Evolutionary conservation across 2,329 filamentous ascomycete species (phyloP), one percentile per base, ranked within the genome.

Genomic region (Cladosporium sp.): DNA sequence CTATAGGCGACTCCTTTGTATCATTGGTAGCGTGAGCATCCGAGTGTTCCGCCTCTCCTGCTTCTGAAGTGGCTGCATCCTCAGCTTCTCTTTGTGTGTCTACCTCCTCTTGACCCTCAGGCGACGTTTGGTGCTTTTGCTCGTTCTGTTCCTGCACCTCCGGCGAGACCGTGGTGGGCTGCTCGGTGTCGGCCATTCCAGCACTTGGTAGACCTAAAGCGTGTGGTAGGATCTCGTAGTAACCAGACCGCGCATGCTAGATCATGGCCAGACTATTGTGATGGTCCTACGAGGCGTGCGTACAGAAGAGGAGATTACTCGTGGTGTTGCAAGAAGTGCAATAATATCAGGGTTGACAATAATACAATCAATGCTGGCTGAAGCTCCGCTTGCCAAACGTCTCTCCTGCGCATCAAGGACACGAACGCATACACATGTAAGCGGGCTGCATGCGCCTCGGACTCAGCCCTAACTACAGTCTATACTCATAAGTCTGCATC

Each of bases 141-240:
- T 47, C 49, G 39, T 55, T 45, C 58, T 60, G 59, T 39, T 60
- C 61, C 36, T 58, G 47, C 70, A 69, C 42, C 51, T 60, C 60
- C 60, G 61, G 60, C n/a, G 28, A 39, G 15, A 51, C 62, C 59
- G 67, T 58, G 59, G 55, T 60, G 42, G 60, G 61, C 36, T 68
- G 60, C 61, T 68, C 66, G 49, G 51, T 59, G 51, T 66, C 64
- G 61, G 68, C 66, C 67, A 70, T 70, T 58, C 64, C 66, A 68
- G 65, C 68, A 65, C 67, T 68, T 66, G 67, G 65, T 60, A 61
- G 57, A 55, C 60, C 60, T 56, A 51, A 37, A 57, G 51, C 54
- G 42, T 59, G 58, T 40, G 58, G 39, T 42, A 47, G 39, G 19
- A 52, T 52, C 42, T 52, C 38, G 56, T 45, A 30, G 34, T 45